Evolutionary conservation across 2,329 filamentous ascomycete species (phyloP), one percentile per base, ranked within the genome.

Genomic region (Botrytis galanthina): DNA sequence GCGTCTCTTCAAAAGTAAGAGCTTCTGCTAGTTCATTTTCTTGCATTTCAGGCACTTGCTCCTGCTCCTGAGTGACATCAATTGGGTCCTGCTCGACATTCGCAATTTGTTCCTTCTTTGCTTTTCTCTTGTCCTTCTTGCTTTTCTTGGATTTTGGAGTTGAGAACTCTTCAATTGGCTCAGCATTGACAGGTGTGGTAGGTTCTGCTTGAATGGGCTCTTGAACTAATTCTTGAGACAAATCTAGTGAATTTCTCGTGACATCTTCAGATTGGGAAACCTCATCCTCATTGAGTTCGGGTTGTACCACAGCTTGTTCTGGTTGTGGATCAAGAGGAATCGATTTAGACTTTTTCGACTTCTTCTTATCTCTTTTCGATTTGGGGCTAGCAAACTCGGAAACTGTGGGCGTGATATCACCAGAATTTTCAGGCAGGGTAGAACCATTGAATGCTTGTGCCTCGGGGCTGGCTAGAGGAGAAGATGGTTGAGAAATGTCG

Each of bases 91-190:
- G 42, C 22, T 72, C 57, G 26, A 59, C 12, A 60, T 73, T 61
- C 63, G 39, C 73, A 62, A 64, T 51, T 60, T 72, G 67, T 20
- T 42, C 66, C 71, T 75, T 74, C 69, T 76, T 75, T 29, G 46
- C 44, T 42, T 77, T 72, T 63, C 75, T 73, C 71, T 75, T 75
- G 22, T 75, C 76, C 62, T 78, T 77, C 70, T 76, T 78, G n/a
- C 73, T 60, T 61, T 76, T 77, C 51, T 77, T 76, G n/a, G 74
- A 75, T 62, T 72, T 72, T 20, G 73, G 39, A 8, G 35, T 18
- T 20, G n/a, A n/a, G 8, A 44, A 44, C 54, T 74, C 72, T 26
- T 73, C 70, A 64, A 46, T 35, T 20, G 44, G 29, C 54, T 60
- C 32, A n/a, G 46, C 39, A 63, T 54, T 44, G 44, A 67, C 70